A percentile compares a stretch with the other conserved stretches of the same genome.
Evolutionary conservation across 208 protist species (phyloP).

Genomic region (Acanthamoeba quina): DNA sequence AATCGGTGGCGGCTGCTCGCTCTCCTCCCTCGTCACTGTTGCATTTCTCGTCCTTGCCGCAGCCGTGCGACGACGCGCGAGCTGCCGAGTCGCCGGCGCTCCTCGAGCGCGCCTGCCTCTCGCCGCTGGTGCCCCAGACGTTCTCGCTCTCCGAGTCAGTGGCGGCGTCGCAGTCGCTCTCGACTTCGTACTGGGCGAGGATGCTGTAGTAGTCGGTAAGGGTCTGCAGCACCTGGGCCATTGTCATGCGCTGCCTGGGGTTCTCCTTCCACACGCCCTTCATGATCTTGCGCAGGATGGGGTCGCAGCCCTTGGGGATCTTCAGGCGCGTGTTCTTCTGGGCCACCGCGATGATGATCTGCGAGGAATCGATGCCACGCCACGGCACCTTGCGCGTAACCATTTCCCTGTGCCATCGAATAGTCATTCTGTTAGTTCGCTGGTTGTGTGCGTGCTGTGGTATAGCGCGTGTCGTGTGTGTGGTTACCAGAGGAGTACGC

Average conservation of each 20-base stretch:
- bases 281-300: constrained; percentile 52
- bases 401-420: constrained; percentile 29
- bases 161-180: neutral
- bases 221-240: constrained; percentile 40
- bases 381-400: constrained; percentile 54
- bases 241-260: constrained; percentile 21
- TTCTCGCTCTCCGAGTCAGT: neutral
- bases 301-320: constrained; percentile 65
- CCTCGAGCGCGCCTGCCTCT: neutral
- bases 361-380: constrained; percentile 16
- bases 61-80: neutral
- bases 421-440: too few relatives aligned
- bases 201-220: constrained; percentile 26
- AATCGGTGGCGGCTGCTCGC: neutral
- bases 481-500: constrained; percentile 60
- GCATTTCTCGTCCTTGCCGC: neutral
- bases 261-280: constrained; percentile 63
- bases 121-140: neutral
- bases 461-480: too few relatives aligned
- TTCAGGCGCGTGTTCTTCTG: constrained; percentile 64
- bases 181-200: constrained; percentile 21
- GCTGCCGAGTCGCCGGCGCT: too few relatives aligned
- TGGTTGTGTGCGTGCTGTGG: too few relatives aligned
- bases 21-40: neutral
- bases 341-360: constrained; percentile 66